Percentiles rank a stretch among this genome's conserved stretches.
Evolutionary conservation across 306 rosid genomes (phyloP).

Genomic region (Datisca glomerata): DNA sequence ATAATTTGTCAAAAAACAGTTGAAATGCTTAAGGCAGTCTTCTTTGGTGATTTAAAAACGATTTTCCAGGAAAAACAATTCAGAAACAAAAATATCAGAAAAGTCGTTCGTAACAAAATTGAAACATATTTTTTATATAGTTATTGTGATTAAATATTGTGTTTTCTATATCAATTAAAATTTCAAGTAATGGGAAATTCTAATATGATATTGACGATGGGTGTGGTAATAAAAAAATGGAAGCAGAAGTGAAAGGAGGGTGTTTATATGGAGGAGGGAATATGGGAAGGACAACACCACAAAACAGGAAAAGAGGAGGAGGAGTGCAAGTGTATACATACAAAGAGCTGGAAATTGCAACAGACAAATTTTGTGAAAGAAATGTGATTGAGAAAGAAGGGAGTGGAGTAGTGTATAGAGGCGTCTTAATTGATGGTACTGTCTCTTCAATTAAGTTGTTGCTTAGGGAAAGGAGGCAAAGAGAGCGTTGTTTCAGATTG

Average conservation of each 20-base stretch:
- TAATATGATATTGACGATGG: no score
- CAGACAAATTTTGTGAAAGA: slow-evolving; percentile 45
- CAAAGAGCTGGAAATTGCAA: slow-evolving; percentile 71
- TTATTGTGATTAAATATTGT: no score
- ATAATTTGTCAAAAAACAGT: no score
- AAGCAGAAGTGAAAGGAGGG: slow-evolving; percentile 72
- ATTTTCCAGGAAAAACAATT: no score
- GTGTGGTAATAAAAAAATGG: slow-evolving; percentile 10
- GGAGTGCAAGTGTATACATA: slow-evolving; percentile 89
- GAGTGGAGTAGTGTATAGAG: slow-evolving; percentile 56
- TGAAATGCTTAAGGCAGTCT: no score
- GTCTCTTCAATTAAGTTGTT: slow-evolving; percentile 69
- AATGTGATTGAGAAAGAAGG: slow-evolving; percentile 61
- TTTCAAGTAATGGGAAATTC: background rate
- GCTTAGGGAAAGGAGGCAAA: slow-evolving; percentile 58
- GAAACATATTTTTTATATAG: no score
- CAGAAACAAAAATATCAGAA: no score
- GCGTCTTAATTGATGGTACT: slow-evolving; percentile 72
- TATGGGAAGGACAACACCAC: slow-evolving; percentile 29
- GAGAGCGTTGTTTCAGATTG: slow-evolving; percentile 90
- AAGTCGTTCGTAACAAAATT: no score
- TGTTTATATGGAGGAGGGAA: slow-evolving; percentile 71
- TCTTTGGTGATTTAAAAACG: no score
- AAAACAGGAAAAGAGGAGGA: slow-evolving; percentile 24
- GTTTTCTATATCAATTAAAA: background rate